Conservation (phyloP, 768 basidiomycete species). For the Pleurotus citrinopileatus region DNA sequence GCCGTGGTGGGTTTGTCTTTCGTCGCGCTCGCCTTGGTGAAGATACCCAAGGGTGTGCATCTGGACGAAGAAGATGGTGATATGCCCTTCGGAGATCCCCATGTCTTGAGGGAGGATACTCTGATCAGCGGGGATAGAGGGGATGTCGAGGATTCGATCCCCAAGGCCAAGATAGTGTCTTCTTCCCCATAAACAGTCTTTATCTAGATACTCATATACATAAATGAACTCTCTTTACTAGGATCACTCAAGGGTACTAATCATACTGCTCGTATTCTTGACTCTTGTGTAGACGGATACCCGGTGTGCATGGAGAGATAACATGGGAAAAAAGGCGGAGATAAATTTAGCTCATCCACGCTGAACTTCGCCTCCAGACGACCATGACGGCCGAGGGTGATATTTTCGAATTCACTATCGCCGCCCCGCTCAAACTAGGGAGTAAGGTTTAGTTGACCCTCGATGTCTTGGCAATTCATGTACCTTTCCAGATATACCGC, state of each 20-base stretch:
- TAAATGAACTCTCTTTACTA: too few species aligned
- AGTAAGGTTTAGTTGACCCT: not conserved
- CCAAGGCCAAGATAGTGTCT: not conserved
- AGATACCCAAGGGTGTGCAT: conserved; percentile 23
- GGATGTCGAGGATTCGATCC: not conserved
- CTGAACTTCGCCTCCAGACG: not conserved
- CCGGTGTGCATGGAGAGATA: too few species aligned
- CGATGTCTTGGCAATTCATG: not conserved
- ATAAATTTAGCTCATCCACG: too few species aligned
- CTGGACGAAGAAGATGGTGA: not conserved
- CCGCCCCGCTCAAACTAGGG: conserved; percentile 7
- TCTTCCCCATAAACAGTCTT: not conserved
- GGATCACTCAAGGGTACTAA: too few species aligned
- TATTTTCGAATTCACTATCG: not conserved
- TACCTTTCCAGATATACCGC: conserved; percentile 48
- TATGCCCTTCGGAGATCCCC: not conserved
- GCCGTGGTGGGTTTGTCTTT: conserved; percentile 39
- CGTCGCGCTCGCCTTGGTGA: conserved; percentile 44
- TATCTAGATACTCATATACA: not conserved
- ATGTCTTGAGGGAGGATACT: not conserved
- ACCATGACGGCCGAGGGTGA: not conserved
- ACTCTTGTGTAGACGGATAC: too few species aligned
- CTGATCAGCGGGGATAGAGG: not conserved
- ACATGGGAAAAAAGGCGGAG: too few species aligned
- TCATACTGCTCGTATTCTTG: too few species aligned